Conservation (phyloP, 495 filamentous ascomycete species). For the Neurospora discreta region DNA sequence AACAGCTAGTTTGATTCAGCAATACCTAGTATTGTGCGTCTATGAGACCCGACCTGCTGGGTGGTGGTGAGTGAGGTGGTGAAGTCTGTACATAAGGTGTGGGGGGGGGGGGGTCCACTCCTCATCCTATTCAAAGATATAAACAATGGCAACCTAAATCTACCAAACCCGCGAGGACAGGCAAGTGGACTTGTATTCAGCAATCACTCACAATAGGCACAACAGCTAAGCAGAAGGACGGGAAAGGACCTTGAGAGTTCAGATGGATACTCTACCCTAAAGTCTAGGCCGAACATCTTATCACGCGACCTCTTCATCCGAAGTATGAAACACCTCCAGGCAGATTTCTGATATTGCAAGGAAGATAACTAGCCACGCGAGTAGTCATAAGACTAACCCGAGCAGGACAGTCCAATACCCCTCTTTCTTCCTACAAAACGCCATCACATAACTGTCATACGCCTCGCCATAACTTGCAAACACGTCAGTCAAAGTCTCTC, state of each 20-base stretch:
- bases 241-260: neutral
- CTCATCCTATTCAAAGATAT: neutral
- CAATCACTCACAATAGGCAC: neutral
- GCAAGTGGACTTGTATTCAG: no score
- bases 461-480: neutral
- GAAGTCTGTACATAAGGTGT: neutral
- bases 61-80: neutral
- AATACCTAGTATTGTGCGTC: neutral
- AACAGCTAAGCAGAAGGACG: neutral
- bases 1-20: neutral
- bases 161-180: no score
- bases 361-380: neutral
- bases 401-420: neutral
- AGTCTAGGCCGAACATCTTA: no score
- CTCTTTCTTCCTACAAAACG: neutral
- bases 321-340: neutral
- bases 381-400: neutral
- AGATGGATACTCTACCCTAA: no score
- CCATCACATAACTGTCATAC: neutral
- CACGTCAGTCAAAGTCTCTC: neutral
- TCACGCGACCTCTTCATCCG: neutral
- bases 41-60: neutral
- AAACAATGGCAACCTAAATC: neutral
- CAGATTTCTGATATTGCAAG: neutral
- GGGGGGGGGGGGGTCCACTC: neutral